Conservation (phyloP, 768 basidiomycete species). For the Leccinum sublutescens region DNA sequence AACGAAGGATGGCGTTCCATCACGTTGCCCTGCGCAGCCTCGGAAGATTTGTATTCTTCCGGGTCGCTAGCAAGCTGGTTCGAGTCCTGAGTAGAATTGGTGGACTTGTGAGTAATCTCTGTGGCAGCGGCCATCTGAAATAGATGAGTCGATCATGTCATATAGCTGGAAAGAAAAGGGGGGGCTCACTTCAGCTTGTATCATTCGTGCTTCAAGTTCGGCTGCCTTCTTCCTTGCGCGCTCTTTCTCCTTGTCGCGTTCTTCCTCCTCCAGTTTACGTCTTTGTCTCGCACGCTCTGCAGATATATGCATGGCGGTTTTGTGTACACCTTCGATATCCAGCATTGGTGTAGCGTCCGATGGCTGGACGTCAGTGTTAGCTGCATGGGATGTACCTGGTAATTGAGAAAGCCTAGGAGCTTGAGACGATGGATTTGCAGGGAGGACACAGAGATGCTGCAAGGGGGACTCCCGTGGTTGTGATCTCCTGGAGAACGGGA, state of each 20-base stretch:
- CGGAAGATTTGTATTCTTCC: slow-evolving; percentile 6
- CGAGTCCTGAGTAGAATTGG: slow-evolving; percentile 27
- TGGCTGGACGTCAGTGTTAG: slow-evolving; percentile 35
- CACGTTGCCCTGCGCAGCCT: slow-evolving; percentile 9
- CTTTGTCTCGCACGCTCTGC: slow-evolving; percentile 82
- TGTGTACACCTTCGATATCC: slow-evolving; percentile 65
- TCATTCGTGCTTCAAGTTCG: slow-evolving; percentile 70
- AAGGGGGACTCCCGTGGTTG: slow-evolving; percentile 45
- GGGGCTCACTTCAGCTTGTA: slow-evolving; percentile 27
- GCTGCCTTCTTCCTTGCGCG: slow-evolving; percentile 77
- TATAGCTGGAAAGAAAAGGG: slow-evolving; percentile 3
- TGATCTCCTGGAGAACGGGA: slow-evolving; percentile 30
- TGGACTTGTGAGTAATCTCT: slow-evolving; percentile 47
- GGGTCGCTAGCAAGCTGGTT: slow-evolving; percentile 4
- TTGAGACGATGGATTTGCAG: slow-evolving; percentile 10
- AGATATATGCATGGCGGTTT: slow-evolving; percentile 78
- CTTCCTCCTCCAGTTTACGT: slow-evolving; percentile 79
- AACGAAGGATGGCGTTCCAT: slow-evolving; percentile 37
- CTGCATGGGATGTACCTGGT: slow-evolving; percentile 42
- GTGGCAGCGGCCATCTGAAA: slow-evolving; percentile 38
- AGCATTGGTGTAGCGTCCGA: slow-evolving; percentile 29
- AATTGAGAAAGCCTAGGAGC: slow-evolving; percentile 37
- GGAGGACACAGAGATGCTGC: slow-evolving; percentile 32
- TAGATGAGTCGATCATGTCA: slow-evolving; percentile 6
- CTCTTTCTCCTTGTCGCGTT: slow-evolving; percentile 76